Percentiles rank a stretch among this genome's conserved stretches.
phyloP scores from a whole-genome alignment of 179 eudicot species.

The Sideroxylon spinosum region DNA sequence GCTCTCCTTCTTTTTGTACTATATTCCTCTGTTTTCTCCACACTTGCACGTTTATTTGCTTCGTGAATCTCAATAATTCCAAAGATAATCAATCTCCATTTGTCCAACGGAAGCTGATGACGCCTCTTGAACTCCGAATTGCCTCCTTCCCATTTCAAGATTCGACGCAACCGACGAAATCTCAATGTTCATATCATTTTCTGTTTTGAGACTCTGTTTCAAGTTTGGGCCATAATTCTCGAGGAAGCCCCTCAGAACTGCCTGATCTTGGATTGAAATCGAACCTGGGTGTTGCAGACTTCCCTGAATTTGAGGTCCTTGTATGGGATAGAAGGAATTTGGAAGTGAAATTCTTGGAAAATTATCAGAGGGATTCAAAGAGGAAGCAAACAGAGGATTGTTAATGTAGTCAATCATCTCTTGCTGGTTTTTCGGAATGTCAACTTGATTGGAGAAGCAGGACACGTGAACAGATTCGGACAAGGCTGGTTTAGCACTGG shows the following conservation, averaged over 20 bases:
- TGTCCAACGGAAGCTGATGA: slow-evolving; percentile 48
- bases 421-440: slow-evolving; percentile 17
- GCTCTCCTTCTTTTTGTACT: neutral
- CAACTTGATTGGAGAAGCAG: slow-evolving; percentile 81
- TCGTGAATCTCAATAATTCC: slow-evolving; percentile 35
- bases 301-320: slow-evolving; percentile 22
- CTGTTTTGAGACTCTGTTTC: slow-evolving; percentile 52
- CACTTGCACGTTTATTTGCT: too few relatives aligned
- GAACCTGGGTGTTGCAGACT: slow-evolving; percentile 25
- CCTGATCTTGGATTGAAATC: slow-evolving; percentile 39
- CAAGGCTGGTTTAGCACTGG: slow-evolving; percentile 18
- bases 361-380: slow-evolving; percentile 19
- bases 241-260: slow-evolving; percentile 40
- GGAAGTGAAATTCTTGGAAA: slow-evolving; percentile 12
- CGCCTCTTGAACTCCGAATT: slow-evolving; percentile 42
- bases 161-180: slow-evolving; percentile 54
- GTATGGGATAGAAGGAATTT: slow-evolving; percentile 21
- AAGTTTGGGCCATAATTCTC: slow-evolving; percentile 30
- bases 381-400: slow-evolving; percentile 25
- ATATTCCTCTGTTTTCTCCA: neutral
- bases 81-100: slow-evolving; percentile 41
- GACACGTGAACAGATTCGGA: slow-evolving; percentile 53
- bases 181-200: slow-evolving; percentile 51
- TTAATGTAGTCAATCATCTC: slow-evolving; percentile 12
- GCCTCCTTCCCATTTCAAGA: slow-evolving; percentile 34